A percentile compares a stretch with the other conserved stretches of the same genome.
These are phyloP conservation scores for Colletotrichum tofieldiae DNA, from an alignment of 2,329 filamentous ascomycete species.

Conservation along the genomic window DNA sequence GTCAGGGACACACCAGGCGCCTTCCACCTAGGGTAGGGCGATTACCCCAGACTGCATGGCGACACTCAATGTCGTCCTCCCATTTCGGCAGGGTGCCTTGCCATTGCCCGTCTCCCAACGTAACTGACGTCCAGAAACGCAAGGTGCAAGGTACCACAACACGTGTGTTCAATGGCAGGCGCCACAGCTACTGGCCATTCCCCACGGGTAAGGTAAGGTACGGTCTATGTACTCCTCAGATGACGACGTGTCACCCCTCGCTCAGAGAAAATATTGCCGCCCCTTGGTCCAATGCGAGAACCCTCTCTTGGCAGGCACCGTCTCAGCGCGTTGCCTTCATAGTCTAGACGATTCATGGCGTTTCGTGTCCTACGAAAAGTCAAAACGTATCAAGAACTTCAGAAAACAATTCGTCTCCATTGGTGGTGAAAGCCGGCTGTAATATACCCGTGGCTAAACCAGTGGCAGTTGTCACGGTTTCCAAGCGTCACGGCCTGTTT, in stretches of 20 bases:
- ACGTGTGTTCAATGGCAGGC: background rate
- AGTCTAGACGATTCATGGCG: no score
- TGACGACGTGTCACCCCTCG: background rate
- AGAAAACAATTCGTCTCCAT: background rate
- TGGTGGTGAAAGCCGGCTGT: background rate
- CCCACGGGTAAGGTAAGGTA: background rate
- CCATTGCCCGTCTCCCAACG: background rate
- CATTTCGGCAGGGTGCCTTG: background rate
- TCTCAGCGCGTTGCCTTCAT: no score
- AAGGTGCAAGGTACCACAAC: background rate
- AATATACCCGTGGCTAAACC: conserved; percentile 1
- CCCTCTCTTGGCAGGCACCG: no score
- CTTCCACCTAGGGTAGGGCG: background rate
- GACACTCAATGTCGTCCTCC: background rate
- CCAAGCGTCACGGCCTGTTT: background rate
- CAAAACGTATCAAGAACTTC: background rate
- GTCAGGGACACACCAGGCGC: background rate
- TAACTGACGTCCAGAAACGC: background rate
- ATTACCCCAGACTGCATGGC: conserved; percentile 10
- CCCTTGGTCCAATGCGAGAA: no score
- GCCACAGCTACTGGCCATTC: background rate
- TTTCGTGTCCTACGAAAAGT: background rate
- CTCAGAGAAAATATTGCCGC: background rate
- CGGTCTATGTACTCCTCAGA: background rate
- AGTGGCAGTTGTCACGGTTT: background rate